Conservation (phyloP, 495 filamentous ascomycete species). For the Oleoguttula mirabilis region DNA sequence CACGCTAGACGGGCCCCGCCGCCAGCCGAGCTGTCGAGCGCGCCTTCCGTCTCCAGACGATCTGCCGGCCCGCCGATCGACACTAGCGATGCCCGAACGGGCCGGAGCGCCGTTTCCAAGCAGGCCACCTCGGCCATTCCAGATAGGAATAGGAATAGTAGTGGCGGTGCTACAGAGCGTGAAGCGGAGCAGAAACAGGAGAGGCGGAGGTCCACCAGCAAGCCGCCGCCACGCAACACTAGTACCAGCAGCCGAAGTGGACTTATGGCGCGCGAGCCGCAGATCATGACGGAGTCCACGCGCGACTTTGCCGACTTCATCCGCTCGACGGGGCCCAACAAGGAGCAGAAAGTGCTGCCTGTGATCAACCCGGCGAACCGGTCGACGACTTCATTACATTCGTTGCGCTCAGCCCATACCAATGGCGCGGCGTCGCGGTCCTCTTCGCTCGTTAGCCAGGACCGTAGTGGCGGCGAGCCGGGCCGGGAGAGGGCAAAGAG, state of each 20-base stretch:
- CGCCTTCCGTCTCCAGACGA: constrained; percentile 9
- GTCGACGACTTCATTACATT: constrained; percentile 15
- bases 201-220: constrained; percentile 8
- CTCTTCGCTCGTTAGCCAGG: constrained; percentile 7
- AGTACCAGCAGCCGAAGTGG: constrained; percentile 9
- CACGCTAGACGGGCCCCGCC: background rate
- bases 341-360: constrained; percentile 23
- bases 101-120: constrained; percentile 8
- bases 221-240: constrained; percentile 12
- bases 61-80: background rate
- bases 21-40: constrained; percentile 16
- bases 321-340: constrained; percentile 61
- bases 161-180: too few species aligned
- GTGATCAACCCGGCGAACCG: constrained; percentile 11
- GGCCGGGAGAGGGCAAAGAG: constrained; percentile 1
- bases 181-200: background rate
- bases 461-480: too few species aligned
- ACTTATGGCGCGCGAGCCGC: constrained; percentile 51
- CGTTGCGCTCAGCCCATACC: constrained; percentile 13
- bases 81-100: constrained; percentile 2
- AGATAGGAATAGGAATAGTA: too few species aligned
- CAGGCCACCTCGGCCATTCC: constrained; percentile 12
- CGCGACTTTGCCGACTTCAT: constrained; percentile 78
- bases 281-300: constrained; percentile 49
- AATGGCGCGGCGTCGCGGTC: constrained; percentile 8